Evolutionary conservation across 2,329 filamentous ascomycete genomes (phyloP), one percentile per base, ranked within the genome.

Genomic region (Hypocreales sp.): DNA sequence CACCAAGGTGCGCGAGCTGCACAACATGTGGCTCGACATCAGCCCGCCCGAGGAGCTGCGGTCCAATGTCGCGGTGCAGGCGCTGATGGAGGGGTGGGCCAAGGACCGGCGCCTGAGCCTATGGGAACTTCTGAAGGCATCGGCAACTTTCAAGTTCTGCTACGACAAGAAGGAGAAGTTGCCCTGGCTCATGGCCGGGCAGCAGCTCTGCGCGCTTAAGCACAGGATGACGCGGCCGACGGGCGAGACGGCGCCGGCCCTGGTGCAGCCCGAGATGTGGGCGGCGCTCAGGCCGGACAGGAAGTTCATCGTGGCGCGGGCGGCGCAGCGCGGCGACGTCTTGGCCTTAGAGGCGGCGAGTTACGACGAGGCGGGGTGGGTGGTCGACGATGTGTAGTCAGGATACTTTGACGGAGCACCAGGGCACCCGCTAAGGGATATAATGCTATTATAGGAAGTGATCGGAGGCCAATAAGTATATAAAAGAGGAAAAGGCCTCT

Each of bases 101-200:
- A 27, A 32, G 4, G 34, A 48, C 11, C 29, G 35, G 0, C 22
- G 39, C 2, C 46, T 51, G 8, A 56, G 51, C 15, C 41, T 36
- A 4, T 72, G 64, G 64, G 50, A 54, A 4, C 41, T 65, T 3
- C 43, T 70, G 11, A 64, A 65, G 31, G 67, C 66, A 0, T 67
- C 64, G 2, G 48, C 47, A 4, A 44, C 53, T 4, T 69, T 65
- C 40, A 55, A 54, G 22, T 22, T 47, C n/a, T 52, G 46, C 20
- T 48, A 55, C 35, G 27, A 32, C 0, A 31, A 4, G 0, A 32
- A 27, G 1, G 31, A 44, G 0, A 37, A 22, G 0, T 59, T 69
- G 28, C 40, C 51, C 1, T 71, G 63, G 61, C 43, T 42, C 8
- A 52, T 70, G 33, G 57, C 57, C 0, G 65, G 65, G 0, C 47